Base-by-base conservation (phyloP, 352 stramenopile genomes). In the Phytopythium cucurbitacearum region DNA sequence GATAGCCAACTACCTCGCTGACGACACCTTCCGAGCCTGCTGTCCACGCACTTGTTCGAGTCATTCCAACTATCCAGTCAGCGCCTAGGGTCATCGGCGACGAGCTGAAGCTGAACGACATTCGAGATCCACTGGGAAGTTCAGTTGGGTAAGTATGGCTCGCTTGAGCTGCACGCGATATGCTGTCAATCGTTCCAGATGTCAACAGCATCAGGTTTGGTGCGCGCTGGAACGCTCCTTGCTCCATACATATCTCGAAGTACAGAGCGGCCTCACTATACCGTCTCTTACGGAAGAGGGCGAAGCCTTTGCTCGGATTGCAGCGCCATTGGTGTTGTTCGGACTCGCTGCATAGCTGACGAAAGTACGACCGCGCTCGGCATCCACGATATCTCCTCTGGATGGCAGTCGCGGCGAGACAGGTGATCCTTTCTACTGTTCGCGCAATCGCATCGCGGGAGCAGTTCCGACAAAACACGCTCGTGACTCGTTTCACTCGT, bases 81-180 rank as follows among this genome's bases (percentile, higher is more conserved):
- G 53, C 39, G n/a, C 51, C 59, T 2, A 76, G 54, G 13, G 60
- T 64, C 1, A 44, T 65, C 35, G 69, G 60, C 16, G 60, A 42
- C 2, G 64, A 54, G 48, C 72, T 85, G 44, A 85, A 85, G 47
- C 73, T 85, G 52, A 80, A 83, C 15, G 68, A 74, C 49, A 85
- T 68, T 37, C 60, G 56, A 15, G 72, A 80, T 15, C 71, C 64
- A 15, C 51, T 72, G 7, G 51, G 33, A 2, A 58, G 11, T 1
- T 61, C 6, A 21, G 4, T 37, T 6, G 11, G 1, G 1, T 4
- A n/a, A 32, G 6, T 16, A 12, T 4, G 2, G 3, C 8, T 53
- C 9, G 10, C 16, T 9, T 2, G 12, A 32, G 16, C 1, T 7
- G 3, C 38, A 3, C 15, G 9, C 6, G 15, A 44, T 3, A 11